Percentiles rank a stretch among this genome's conserved stretches.
phyloP scores from a whole-genome alignment of 345 rosid genomes.

The Microthlaspi erraticum region DNA sequence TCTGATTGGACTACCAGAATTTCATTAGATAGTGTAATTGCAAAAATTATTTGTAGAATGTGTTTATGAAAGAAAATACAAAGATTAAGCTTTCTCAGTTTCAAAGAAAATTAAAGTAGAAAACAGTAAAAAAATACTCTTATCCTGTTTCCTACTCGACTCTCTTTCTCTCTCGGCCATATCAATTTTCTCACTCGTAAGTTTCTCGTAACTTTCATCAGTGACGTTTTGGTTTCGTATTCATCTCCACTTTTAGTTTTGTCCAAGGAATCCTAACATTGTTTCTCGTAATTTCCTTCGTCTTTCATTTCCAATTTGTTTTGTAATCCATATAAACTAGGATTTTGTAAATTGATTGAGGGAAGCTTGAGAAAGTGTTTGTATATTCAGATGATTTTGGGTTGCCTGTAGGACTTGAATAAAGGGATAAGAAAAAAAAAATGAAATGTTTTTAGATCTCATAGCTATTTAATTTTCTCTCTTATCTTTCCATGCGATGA shows the following conservation, averaged over 20 bases:
- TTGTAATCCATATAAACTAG: too few relatives aligned
- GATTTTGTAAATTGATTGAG: too few relatives aligned
- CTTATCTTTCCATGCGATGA: too few relatives aligned
- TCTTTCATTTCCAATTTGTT: too few relatives aligned
- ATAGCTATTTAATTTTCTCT: too few relatives aligned
- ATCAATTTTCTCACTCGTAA: too few relatives aligned
- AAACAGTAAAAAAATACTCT: not conserved
- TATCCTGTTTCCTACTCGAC: not conserved
- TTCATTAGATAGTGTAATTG: not conserved
- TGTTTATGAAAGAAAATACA: not conserved
- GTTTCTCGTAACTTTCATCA: not conserved
- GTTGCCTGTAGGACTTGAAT: too few relatives aligned
- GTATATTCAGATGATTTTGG: too few relatives aligned
- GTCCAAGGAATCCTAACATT: not conserved
- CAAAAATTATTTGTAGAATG: not conserved
- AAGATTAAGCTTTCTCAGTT: not conserved
- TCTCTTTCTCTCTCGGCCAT: not conserved
- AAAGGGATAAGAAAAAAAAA: too few relatives aligned
- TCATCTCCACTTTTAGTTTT: not conserved
- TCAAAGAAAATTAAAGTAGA: not conserved
- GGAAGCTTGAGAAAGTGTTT: too few relatives aligned
- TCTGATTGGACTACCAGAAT: not conserved
- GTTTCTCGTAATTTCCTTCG: not conserved
- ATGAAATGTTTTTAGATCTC: too few relatives aligned
- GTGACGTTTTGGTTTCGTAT: not conserved